phyloP scores from a whole-genome alignment of 2,329 filamentous ascomycete species.

The Microdochium bolleyi region DNA sequence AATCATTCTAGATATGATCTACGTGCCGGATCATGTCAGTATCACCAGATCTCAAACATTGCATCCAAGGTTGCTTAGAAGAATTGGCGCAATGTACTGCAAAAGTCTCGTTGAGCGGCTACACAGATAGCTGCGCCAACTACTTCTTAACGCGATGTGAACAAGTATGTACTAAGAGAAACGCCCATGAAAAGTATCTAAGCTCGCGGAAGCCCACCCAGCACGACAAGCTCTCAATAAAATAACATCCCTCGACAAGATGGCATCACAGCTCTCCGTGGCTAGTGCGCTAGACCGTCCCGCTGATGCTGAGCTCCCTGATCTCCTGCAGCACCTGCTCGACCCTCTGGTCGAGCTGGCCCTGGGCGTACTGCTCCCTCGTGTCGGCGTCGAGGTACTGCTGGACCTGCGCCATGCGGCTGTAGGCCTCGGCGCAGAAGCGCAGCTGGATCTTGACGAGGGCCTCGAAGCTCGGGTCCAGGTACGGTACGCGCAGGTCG shows the following conservation, averaged over 20 bases:
- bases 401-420: constrained; percentile 96
- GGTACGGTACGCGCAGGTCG: constrained; percentile 90
- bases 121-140: too few species aligned
- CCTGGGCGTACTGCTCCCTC: constrained; percentile 89
- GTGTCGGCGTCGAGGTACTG: constrained; percentile 96
- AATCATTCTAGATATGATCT: too few species aligned
- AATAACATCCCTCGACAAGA: background rate
- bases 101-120: too few species aligned
- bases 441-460: constrained; percentile 97
- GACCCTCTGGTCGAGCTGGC: constrained; percentile 82
- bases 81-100: too few species aligned
- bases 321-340: constrained; percentile 97
- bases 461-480: constrained; percentile 95
- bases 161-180: too few species aligned
- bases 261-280: background rate
- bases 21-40: too few species aligned
- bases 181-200: too few species aligned
- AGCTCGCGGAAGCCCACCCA: background rate
- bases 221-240: background rate
- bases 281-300: constrained; percentile 41
- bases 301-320: constrained; percentile 86
- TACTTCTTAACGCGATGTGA: too few species aligned
- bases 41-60: too few species aligned
- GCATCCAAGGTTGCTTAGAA: too few species aligned
- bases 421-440: constrained; percentile 97